Evolutionary conservation across 1,139 yeast genomes (phyloP).

Genomic region (Diutina pseudorugosa): DNA sequence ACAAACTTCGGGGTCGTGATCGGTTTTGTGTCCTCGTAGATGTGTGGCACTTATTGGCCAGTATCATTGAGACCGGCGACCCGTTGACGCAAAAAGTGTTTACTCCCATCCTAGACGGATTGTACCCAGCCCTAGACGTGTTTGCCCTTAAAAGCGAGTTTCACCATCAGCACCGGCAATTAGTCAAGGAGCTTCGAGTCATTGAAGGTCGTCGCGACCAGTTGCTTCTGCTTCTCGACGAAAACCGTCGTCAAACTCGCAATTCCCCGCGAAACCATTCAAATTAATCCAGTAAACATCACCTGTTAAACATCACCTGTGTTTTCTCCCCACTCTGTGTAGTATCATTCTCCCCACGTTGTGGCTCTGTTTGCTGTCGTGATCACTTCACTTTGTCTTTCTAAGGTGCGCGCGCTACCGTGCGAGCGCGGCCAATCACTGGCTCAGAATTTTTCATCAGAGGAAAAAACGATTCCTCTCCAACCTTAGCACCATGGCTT

Average conservation of each 20-base stretch:
- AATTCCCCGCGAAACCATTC: neutral
- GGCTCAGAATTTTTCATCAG: neutral
- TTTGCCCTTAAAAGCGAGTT: neutral
- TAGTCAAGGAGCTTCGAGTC: neutral
- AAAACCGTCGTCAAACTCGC: neutral
- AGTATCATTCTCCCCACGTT: too few species aligned
- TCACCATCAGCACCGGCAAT: neutral
- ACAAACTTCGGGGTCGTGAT: neutral
- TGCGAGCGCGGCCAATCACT: neutral
- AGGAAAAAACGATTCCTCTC: neutral
- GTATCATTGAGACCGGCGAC: neutral
- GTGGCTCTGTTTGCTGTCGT: too few species aligned
- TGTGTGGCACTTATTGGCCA: neutral
- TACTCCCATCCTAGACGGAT: neutral
- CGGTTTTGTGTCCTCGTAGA: neutral
- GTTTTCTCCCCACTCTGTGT: neutral
- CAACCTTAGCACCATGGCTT: conserved; percentile 35
- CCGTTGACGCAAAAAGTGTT: neutral
- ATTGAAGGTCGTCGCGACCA: neutral
- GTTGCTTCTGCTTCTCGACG: neutral
- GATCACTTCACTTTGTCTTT: too few species aligned
- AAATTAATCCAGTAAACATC: neutral
- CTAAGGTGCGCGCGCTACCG: neutral
- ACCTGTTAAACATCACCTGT: neutral
- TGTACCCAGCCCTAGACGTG: neutral